Evolutionary conservation across 495 filamentous ascomycete genomes (phyloP), one percentile per base, ranked within the genome.

Genomic region (Penicillium roqueforti): DNA sequence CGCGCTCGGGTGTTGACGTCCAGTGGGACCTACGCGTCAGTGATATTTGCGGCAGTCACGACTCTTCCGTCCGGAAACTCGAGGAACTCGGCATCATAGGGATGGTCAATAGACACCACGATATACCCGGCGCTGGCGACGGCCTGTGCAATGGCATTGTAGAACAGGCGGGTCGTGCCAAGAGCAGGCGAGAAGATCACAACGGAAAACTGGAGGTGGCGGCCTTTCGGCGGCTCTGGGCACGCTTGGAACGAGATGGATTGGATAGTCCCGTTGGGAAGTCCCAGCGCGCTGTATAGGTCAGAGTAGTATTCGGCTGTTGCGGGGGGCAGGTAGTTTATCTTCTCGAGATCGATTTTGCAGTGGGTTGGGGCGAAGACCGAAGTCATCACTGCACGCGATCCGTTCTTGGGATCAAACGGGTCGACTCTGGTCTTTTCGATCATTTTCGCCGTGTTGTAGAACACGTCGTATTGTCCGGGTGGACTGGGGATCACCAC

Each of bases 91-190:
- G 68, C 60, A 45, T 82, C 80, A 57, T 79, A 79, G 1, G 79
- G 64, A 47, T 77, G 71, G 51, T 84, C 81, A 19, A 83, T 54
- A 7, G 70, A 62, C 1, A 76, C 58, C 14, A 83, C 75, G 32
- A 68, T 66, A 61, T 70, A 79, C 37, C 80, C 79, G 16, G 63
- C 51, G 51, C 74, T 78, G 6, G 80, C 76, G 16, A 82, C 63
- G 68, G 65, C 36, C 47, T 72, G 61, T n/a, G 67, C 59, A 16
- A 72, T 53, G 26, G 62, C 65, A 10, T 60, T 73, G 59, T 82
- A 80, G 8, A 73, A n/a, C 3, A 66, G 40, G 16, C 74, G 61
- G 4, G 68, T 59, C 8, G 50, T 48, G 1, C 63, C 61, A 6
- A 62, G 47, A 18, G 62, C 76, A 20, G 70, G 71, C 3, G 63